phyloP scores from a whole-genome alignment of 2,329 filamentous ascomycete species.

The Cryphonectria naterciae region DNA sequence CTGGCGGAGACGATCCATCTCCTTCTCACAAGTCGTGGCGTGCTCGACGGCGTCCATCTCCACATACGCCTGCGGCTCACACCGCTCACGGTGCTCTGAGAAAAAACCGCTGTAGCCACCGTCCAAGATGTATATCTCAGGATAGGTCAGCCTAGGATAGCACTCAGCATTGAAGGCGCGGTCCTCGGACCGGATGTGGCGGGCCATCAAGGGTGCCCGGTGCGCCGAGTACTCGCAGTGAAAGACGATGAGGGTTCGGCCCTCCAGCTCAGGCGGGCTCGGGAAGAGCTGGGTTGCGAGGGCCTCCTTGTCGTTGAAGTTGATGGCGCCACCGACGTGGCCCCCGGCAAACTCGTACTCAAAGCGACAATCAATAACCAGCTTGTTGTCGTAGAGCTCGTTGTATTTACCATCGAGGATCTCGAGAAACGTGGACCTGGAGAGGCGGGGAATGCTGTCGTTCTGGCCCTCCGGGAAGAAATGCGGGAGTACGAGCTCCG shows the following conservation, averaged over 20 bases:
- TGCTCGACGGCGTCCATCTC: constrained; percentile 95
- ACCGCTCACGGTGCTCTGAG: constrained; percentile 74
- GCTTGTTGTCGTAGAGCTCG: constrained; percentile 74
- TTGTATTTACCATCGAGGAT: constrained; percentile 85
- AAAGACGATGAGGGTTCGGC: constrained; percentile 82
- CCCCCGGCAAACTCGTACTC: constrained; percentile 98
- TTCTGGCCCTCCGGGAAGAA: constrained; percentile 79
- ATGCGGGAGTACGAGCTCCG: constrained; percentile 78
- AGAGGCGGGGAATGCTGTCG: constrained; percentile 88
- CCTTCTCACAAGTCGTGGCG: constrained; percentile 89
- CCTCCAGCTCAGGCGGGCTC: constrained; percentile 55
- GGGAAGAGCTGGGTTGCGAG: constrained; percentile 80
- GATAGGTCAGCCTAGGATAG: constrained; percentile 90
- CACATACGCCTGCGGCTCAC: constrained; percentile 93
- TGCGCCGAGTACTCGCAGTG: constrained; percentile 99
- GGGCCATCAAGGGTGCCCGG: constrained; percentile 93
- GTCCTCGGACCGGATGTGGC: constrained; percentile 87
- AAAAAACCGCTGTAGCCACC: constrained; percentile 97
- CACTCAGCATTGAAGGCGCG: constrained; percentile 81
- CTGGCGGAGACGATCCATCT: constrained; percentile 90
- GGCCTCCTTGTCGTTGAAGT: constrained; percentile 95
- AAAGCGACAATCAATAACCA: constrained; percentile 95
- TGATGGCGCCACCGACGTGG: constrained; percentile 90
- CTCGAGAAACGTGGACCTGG: constrained; percentile 78
- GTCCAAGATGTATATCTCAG: constrained; percentile 95